phyloP scores from a whole-genome alignment of 2,329 filamentous ascomycete genomes.

The Cyclaneusma minus region DNA sequence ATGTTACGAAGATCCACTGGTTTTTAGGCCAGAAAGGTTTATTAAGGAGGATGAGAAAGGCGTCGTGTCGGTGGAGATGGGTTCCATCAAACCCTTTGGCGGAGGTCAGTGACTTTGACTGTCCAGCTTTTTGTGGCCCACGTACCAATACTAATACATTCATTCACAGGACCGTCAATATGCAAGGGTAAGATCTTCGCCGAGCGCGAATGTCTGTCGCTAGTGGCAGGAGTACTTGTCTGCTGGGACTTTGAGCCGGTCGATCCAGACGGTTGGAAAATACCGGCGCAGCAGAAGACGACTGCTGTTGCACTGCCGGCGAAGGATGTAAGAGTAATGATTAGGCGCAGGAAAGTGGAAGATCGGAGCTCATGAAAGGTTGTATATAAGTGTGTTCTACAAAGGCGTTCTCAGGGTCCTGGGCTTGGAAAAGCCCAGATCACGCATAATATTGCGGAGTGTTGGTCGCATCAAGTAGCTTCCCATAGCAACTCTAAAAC shows the following conservation, averaged over 20 bases:
- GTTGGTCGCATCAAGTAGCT: no score
- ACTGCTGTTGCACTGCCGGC: constrained; percentile 33
- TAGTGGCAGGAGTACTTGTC: constrained; percentile 33
- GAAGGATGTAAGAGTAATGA: constrained; percentile 35
- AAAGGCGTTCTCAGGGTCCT: no score
- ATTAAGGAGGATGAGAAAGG: constrained; percentile 23
- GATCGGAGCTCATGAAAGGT: no score
- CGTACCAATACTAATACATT: constrained; percentile 6
- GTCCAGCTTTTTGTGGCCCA: background rate
- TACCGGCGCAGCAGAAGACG: constrained; percentile 32
- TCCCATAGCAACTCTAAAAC: no score
- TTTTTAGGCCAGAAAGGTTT: constrained; percentile 28
- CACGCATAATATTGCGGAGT: no score
- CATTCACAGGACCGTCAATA: constrained; percentile 20
- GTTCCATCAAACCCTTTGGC: constrained; percentile 30
- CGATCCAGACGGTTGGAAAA: constrained; percentile 27
- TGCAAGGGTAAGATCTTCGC: constrained; percentile 34
- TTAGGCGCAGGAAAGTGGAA: constrained; percentile 24
- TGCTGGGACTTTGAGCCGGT: constrained; percentile 39
- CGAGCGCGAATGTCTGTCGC: constrained; percentile 31
- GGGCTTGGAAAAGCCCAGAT: no score
- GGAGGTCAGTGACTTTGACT: constrained; percentile 18
- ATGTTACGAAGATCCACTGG: constrained; percentile 22
- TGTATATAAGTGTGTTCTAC: no score
- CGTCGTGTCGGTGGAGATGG: constrained; percentile 20